Conservation (phyloP, 495 filamentous ascomycete species). For the Bryoglossum gracile region DNA sequence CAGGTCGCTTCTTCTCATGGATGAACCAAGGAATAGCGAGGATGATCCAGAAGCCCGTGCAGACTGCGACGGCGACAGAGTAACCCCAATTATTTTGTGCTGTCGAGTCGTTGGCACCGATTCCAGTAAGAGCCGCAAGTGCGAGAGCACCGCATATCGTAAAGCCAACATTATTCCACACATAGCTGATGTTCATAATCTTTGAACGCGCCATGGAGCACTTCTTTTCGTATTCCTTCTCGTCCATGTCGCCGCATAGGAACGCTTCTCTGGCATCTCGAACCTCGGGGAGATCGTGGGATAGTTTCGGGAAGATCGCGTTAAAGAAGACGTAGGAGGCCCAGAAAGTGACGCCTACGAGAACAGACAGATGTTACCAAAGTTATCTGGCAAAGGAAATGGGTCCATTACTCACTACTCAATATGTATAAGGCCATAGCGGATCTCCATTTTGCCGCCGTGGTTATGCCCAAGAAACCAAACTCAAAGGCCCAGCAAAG, state of each 20-base stretch:
- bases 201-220: constrained; percentile 20
- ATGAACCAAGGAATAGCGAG: constrained; percentile 25
- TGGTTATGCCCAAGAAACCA: constrained; percentile 23
- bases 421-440: constrained; percentile 25
- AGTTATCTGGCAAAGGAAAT: background rate
- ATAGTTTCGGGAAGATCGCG: constrained; percentile 23
- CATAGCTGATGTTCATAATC: constrained; percentile 24
- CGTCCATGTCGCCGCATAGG: constrained; percentile 12
- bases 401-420: constrained; percentile 17
- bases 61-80: constrained; percentile 22
- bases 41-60: constrained; percentile 24
- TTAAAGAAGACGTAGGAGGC: constrained; percentile 26
- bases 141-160: constrained; percentile 19
- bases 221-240: constrained; percentile 17
- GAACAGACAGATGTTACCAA: background rate
- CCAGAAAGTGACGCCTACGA: constrained; percentile 23
- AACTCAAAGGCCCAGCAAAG: constrained; percentile 24
- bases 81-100: constrained; percentile 24
- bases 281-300: constrained; percentile 21
- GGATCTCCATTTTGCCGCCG: constrained; percentile 16
- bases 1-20: constrained; percentile 23
- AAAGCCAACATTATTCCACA: constrained; percentile 24
- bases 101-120: constrained; percentile 18
- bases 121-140: constrained; percentile 18
- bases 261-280: constrained; percentile 12